These are phyloP conservation scores for Nicotiana benthamiana DNA, from an alignment of 257 asterid species.

Conservation along the genomic window DNA sequence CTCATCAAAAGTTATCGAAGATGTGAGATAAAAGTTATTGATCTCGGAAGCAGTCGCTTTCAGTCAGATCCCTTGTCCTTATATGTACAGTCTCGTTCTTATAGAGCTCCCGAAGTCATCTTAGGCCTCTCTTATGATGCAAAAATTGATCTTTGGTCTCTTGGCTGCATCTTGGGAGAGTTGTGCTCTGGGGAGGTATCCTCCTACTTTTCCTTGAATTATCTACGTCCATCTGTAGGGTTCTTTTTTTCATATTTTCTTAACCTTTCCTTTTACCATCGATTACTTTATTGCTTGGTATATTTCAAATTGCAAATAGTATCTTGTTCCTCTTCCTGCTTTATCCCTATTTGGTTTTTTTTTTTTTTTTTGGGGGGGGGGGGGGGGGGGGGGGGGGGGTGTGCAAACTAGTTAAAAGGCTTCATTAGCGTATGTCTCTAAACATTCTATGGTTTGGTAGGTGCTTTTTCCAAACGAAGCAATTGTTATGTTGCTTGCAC, in stretches of 20 bases:
- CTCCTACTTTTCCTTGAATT: not conserved
- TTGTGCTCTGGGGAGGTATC: slow-evolving; percentile 80
- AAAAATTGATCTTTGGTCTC: slow-evolving; percentile 91
- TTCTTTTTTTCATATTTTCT: too few species aligned
- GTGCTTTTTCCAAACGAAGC: slow-evolving; percentile 90
- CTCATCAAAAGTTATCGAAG: slow-evolving; percentile 74
- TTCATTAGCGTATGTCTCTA: not conserved
- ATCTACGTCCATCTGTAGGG: not conserved
- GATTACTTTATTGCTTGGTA: not conserved
- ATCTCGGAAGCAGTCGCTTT: slow-evolving; percentile 99
- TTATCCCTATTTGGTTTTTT: not conserved
- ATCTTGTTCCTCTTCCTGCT: not conserved
- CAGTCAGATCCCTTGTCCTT: slow-evolving; percentile 60
- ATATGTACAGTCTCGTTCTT: slow-evolving; percentile 92
- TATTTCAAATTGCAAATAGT: not conserved
- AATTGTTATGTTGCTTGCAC: slow-evolving; percentile 63
- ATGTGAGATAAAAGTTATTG: slow-evolving; percentile 87
- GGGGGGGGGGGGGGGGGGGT: not conserved
- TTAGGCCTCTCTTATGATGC: slow-evolving; percentile 83
- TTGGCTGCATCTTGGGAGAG: slow-evolving; percentile 90
- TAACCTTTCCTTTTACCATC: not conserved
- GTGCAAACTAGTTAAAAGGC: not conserved
- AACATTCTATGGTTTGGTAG: slow-evolving; percentile 29
- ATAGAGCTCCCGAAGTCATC: slow-evolving; percentile 96
- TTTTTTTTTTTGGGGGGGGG: not conserved